Percentiles rank a stretch among this genome's conserved stretches.
phyloP scores from a whole-genome alignment of 345 rosid species.

The Carallia pectinifolia region DNA sequence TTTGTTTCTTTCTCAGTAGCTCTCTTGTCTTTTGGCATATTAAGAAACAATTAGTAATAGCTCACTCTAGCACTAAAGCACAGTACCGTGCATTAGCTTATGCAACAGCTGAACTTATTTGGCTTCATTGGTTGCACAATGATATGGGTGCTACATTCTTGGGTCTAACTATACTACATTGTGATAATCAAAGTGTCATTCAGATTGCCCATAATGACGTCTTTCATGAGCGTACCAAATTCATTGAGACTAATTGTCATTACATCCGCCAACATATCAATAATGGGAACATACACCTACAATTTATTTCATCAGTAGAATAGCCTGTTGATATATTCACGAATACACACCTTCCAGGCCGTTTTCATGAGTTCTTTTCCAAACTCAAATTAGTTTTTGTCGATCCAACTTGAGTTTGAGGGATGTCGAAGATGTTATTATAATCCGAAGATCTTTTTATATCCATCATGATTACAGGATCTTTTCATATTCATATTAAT shows the following conservation, averaged over 20 bases:
- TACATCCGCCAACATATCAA: too few relatives aligned
- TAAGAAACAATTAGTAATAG: background rate
- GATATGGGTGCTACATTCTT: background rate
- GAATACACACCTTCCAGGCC: background rate
- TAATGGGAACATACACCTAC: background rate
- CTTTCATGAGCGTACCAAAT: background rate
- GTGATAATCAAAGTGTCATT: too few relatives aligned
- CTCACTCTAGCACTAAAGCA: background rate
- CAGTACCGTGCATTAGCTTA: too few relatives aligned
- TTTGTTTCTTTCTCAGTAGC: background rate
- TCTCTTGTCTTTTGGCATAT: rapidly evolving
- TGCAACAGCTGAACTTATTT: background rate
- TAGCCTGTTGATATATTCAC: background rate
- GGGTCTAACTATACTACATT: background rate
- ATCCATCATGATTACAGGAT: too few relatives aligned
- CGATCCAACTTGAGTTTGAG: background rate
- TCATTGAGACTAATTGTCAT: background rate
- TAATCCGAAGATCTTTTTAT: too few relatives aligned
- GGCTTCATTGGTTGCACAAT: background rate
- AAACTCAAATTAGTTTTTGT: background rate
- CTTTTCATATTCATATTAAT: too few relatives aligned
- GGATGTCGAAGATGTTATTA: background rate
- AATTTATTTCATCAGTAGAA: background rate
- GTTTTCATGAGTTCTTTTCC: background rate
- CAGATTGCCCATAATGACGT: too few relatives aligned